Conservation (phyloP, 805 yeast species). For the Starmerella stellata region DNA sequence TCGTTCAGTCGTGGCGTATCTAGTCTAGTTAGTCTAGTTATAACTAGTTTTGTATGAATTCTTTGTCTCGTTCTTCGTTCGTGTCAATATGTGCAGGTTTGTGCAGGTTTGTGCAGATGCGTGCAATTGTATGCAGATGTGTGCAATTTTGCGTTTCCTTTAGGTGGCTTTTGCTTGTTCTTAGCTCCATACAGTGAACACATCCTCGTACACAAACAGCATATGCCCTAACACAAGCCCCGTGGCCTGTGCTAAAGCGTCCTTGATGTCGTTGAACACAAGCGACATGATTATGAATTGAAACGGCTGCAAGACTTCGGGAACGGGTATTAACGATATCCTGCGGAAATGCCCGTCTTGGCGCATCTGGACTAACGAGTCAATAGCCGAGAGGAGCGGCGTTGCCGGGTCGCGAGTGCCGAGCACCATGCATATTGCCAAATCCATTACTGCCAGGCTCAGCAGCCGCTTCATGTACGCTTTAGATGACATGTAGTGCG, state of each 20-base stretch:
- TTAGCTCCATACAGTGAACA: conserved; percentile 24
- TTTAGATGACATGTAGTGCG: conserved; percentile 18
- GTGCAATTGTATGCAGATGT: too few relatives aligned
- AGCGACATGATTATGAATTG: conserved; percentile 15
- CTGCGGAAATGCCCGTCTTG: conserved; percentile 28
- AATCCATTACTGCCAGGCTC: conserved; percentile 20
- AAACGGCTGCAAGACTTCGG: conserved; percentile 28
- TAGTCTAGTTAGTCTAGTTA: too few relatives aligned
- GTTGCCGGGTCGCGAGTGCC: conserved; percentile 18
- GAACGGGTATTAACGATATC: conserved; percentile 28
- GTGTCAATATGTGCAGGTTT: too few relatives aligned
- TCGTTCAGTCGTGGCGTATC: too few relatives aligned
- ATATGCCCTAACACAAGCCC: conserved; percentile 31
- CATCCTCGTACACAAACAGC: conserved; percentile 27
- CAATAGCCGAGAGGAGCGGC: conserved; percentile 24
- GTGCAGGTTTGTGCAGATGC: too few relatives aligned
- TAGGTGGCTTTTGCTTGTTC: too few relatives aligned
- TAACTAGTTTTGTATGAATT: too few relatives aligned
- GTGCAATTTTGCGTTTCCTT: too few relatives aligned
- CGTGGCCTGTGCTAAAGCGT: neutral
- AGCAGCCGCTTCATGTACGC: conserved; percentile 9
- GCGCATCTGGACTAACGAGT: conserved; percentile 33
- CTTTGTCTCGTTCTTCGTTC: too few relatives aligned
- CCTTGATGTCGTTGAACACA: conserved; percentile 9
- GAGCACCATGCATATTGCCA: conserved; percentile 21